Evolutionary conservation across 345 rosid species (phyloP).

Genomic region (Populus ilicifolia): DNA sequence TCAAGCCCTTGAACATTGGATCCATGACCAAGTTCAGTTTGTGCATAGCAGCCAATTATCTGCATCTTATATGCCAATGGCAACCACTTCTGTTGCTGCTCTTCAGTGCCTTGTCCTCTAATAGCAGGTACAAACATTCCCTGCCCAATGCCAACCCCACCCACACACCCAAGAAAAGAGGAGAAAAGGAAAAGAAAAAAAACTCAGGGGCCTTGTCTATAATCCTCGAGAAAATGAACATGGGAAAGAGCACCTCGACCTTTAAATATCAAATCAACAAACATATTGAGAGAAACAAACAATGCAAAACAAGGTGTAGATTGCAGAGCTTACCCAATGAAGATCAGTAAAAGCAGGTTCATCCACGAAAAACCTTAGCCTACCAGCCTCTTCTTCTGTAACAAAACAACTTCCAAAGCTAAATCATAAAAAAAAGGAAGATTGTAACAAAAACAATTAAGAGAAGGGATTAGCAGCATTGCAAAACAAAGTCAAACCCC

Average conservation of each 20-base stretch:
- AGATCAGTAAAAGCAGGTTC: constrained; percentile 90
- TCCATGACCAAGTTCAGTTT: constrained; percentile 99
- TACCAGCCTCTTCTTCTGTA: constrained; percentile 83
- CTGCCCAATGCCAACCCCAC: constrained; percentile 28
- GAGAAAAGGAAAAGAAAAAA: neutral
- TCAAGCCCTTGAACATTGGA: constrained; percentile 99
- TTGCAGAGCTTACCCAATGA: constrained; percentile 63
- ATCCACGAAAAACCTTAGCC: constrained; percentile 67
- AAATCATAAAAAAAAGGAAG: neutral
- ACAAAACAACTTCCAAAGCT: constrained; percentile 3
- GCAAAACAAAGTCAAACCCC: neutral
- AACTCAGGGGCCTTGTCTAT: neutral
- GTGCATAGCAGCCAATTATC: constrained; percentile 98
- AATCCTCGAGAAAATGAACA: constrained; percentile 9
- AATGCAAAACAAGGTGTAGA: neutral
- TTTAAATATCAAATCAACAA: neutral
- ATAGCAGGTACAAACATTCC: constrained; percentile 98
- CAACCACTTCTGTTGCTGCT: constrained; percentile 94
- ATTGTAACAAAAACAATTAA: neutral
- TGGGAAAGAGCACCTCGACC: neutral
- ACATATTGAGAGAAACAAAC: neutral
- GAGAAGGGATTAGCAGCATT: no score
- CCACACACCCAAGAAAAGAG: neutral
- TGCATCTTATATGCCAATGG: constrained; percentile 89
- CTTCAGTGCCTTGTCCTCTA: constrained; percentile 91